Evolutionary conservation across 495 filamentous ascomycete genomes (phyloP), one percentile per base, ranked within the genome.

Genomic region (Hyaloscypha finlandica): DNA sequence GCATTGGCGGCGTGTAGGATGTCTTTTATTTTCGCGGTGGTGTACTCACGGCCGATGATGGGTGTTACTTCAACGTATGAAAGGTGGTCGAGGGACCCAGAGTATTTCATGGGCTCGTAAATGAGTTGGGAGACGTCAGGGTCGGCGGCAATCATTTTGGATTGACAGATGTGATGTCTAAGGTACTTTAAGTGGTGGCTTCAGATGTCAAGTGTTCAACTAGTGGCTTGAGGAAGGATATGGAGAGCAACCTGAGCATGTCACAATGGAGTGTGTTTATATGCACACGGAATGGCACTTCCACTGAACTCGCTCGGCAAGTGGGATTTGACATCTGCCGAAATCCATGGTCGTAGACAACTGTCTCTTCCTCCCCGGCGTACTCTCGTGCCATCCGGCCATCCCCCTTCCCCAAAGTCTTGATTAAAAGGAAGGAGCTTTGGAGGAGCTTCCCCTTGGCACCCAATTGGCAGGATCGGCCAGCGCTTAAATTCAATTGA

Each of bases 21-120:
- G 9, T 91, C 88, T 6, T 81, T 82, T 12, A 93, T 77, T 52
- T 84, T 86, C 8, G 83, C 85, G 22, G 80, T 80, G 20, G 81
- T 81, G 68, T 85, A 93, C 70, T 92, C 90, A 0, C 82, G 80
- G 20, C 90, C 90, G 68, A 92, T 90, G 61, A 88, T 75, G 6
- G 89, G 88, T 2, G 89, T 92, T 2, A 89, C 81, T 45, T 91
- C 89, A 57, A 89, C 86, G 4, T 79, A 83, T 54, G 89, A 79
- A 63, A 83, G 87, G 42, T 75, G 57, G 42, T 60, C 66, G 32
- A 58, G 52, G 11, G 68, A 73, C 35, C 61, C 67, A 25, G 53
- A 51, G 29, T 48, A 70, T 33, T 74, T 77, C 48, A 77, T 53
- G 16, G 75, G 75, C 63, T 74, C 68, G 30, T 65, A 66, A 14